phyloP scores from a whole-genome alignment of 495 filamentous ascomycete species.

The Aspergillus campestris region DNA sequence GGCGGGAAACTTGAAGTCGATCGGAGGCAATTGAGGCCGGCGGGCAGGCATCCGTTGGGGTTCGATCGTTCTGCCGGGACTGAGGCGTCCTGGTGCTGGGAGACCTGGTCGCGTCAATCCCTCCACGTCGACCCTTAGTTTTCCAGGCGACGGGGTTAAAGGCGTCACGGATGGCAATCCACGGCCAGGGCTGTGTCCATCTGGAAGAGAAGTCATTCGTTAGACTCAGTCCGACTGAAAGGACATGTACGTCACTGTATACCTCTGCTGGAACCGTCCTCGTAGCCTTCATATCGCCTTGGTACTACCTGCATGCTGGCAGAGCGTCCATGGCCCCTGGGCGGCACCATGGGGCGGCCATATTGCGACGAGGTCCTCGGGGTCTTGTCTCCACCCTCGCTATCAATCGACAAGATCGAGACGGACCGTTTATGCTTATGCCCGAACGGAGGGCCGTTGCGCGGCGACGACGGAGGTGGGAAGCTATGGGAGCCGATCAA shows the following conservation, averaged over 20 bases:
- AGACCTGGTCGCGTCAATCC: constrained; percentile 16
- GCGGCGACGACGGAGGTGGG: constrained; percentile 36
- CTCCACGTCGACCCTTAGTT: constrained; percentile 25
- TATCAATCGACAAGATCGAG: constrained; percentile 89
- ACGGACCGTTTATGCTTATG: constrained; percentile 69
- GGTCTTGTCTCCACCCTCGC: constrained; percentile 43
- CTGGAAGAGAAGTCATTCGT: constrained; percentile 5
- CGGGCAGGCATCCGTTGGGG: constrained; percentile 22
- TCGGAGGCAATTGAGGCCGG: constrained; percentile 36
- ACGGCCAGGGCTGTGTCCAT: constrained; percentile 17
- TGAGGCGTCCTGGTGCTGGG: constrained; percentile 17
- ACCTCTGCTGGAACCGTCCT: constrained; percentile 37
- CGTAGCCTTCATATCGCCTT: constrained; percentile 40
- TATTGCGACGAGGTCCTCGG: constrained; percentile 32
- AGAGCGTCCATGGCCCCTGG: constrained; percentile 65
- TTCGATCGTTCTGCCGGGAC: constrained; percentile 20
- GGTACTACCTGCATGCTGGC: constrained; percentile 76
- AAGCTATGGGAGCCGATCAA: constrained; percentile 38
- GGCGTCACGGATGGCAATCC: constrained; percentile 24
- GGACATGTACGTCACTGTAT: not conserved
- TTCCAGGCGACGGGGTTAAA: constrained; percentile 14
- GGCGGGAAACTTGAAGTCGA: constrained; percentile 65
- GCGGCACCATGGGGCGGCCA: constrained; percentile 29
- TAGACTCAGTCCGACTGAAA: not conserved
- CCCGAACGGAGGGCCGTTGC: constrained; percentile 22